These are phyloP conservation scores for Ophioceras dolichostomum DNA, from an alignment of 2,329 filamentous ascomycete species.

Conservation along the genomic window DNA sequence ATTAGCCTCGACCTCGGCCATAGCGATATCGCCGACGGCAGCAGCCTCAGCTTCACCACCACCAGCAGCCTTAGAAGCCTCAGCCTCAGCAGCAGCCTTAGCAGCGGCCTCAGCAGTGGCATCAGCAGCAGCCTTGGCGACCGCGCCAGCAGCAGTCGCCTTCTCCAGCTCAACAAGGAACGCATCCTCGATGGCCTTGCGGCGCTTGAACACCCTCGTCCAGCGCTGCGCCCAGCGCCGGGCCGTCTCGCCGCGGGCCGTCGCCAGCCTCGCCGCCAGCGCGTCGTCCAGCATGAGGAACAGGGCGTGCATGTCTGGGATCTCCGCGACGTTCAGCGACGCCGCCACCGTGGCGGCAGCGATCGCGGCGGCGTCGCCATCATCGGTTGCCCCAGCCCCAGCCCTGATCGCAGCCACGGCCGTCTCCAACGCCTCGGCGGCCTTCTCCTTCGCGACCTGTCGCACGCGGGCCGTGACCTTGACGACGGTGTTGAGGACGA, in stretches of 20 bases:
- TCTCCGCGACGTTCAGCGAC: constrained; percentile 38
- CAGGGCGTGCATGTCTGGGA: constrained; percentile 62
- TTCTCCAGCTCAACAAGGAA: constrained; percentile 30
- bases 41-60: no score
- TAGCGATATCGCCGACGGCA: no score
- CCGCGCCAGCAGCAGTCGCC: constrained; percentile 7
- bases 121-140: neutral
- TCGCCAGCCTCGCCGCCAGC: constrained; percentile 38
- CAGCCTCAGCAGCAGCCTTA: neutral
- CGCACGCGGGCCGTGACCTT: constrained; percentile 83
- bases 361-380: constrained; percentile 24
- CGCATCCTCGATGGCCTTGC: constrained; percentile 75
- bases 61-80: no score
- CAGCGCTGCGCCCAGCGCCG: constrained; percentile 75
- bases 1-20: no score
- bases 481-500: constrained; percentile 75
- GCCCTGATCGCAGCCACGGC: constrained; percentile 18
- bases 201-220: constrained; percentile 72
- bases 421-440: constrained; percentile 7
- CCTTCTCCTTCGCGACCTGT: constrained; percentile 50
- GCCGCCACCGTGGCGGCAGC: constrained; percentile 4
- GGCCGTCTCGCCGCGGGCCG: constrained; percentile 47
- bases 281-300: constrained; percentile 74
- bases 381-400: constrained; percentile 19
- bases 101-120: constrained; percentile 1